Percentiles rank a stretch among this genome's conserved stretches.
These are phyloP conservation scores for Aspergillus haitiensis DNA, from an alignment of 495 filamentous ascomycete species.

Conservation along the genomic window DNA sequence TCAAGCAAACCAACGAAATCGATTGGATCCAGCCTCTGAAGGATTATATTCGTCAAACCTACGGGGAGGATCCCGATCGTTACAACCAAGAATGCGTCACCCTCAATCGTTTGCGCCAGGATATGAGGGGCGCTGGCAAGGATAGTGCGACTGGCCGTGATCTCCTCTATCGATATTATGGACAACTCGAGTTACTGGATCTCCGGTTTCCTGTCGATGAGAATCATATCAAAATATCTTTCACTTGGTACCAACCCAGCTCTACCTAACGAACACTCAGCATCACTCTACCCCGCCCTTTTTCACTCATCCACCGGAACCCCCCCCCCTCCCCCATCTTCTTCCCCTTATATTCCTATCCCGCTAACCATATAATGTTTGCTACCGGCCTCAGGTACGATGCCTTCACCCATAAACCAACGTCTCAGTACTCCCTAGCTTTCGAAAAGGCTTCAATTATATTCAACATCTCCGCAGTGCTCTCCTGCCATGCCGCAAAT, in stretches of 20 bases:
- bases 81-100: conserved; percentile 94
- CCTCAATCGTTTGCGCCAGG: conserved; percentile 94
- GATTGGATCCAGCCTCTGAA: conserved; percentile 96
- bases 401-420: conserved; percentile 95
- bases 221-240: conserved; percentile 97
- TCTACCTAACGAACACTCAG: neutral
- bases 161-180: conserved; percentile 94
- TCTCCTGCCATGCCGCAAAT: conserved; percentile 92
- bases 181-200: conserved; percentile 91
- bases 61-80: conserved; percentile 93
- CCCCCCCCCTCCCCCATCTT: too few species aligned
- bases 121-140: conserved; percentile 97
- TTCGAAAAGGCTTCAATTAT: conserved; percentile 99
- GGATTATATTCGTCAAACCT: conserved; percentile 86
- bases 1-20: conserved; percentile 99
- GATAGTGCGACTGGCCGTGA: conserved; percentile 94
- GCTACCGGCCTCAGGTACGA: conserved; percentile 69
- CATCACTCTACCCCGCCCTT: neutral
- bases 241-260: conserved; percentile 74
- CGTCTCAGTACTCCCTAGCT: conserved; percentile 91
- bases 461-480: conserved; percentile 97
- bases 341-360: too few species aligned
- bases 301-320: too few species aligned
- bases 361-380: conserved; percentile 14
- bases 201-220: conserved; percentile 96